Conservation (phyloP, 2,329 filamentous ascomycete genomes). For the Fusarium cyanostomum region DNA sequence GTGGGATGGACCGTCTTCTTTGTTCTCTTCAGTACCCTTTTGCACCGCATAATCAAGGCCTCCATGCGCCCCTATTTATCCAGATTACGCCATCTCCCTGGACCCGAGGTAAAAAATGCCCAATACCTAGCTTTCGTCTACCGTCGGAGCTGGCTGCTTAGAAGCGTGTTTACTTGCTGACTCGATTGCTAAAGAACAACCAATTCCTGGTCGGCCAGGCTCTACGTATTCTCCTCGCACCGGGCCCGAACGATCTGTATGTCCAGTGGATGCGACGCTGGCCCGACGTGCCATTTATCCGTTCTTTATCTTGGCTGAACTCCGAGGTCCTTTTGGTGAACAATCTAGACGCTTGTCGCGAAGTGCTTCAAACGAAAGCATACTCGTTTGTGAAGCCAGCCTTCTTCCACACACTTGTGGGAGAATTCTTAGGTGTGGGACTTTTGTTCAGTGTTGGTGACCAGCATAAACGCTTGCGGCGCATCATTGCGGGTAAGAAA, state of each 20-base stretch:
- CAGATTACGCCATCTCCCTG: neutral
- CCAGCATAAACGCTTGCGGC: slow-evolving; percentile 21
- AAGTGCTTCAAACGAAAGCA: slow-evolving; percentile 21
- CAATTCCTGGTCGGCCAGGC: slow-evolving; percentile 12
- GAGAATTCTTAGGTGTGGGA: slow-evolving; percentile 20
- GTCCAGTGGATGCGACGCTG: slow-evolving; percentile 22
- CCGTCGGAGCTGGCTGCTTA: too few species aligned
- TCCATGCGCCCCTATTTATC: neutral
- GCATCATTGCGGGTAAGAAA: slow-evolving; percentile 1
- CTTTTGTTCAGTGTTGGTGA: slow-evolving; percentile 22
- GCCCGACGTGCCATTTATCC: slow-evolving; percentile 20
- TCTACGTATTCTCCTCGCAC: neutral
- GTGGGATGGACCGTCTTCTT: neutral
- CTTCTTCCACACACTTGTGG: slow-evolving; percentile 25
- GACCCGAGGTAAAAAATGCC: slow-evolving; percentile 1
- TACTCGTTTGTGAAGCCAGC: slow-evolving; percentile 17
- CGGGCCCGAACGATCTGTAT: slow-evolving; percentile 19
- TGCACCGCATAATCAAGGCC: neutral
- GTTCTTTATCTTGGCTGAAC: slow-evolving; percentile 21
- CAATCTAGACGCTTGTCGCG: slow-evolving; percentile 16
- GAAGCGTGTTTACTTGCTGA: too few species aligned
- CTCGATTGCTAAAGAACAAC: neutral
- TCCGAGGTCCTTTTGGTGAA: slow-evolving; percentile 20
- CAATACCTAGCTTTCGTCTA: too few species aligned
- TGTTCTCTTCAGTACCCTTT: neutral